Conservation (phyloP, 192 early-diverging fungal species). For the Backusella parvicylindrica region DNA sequence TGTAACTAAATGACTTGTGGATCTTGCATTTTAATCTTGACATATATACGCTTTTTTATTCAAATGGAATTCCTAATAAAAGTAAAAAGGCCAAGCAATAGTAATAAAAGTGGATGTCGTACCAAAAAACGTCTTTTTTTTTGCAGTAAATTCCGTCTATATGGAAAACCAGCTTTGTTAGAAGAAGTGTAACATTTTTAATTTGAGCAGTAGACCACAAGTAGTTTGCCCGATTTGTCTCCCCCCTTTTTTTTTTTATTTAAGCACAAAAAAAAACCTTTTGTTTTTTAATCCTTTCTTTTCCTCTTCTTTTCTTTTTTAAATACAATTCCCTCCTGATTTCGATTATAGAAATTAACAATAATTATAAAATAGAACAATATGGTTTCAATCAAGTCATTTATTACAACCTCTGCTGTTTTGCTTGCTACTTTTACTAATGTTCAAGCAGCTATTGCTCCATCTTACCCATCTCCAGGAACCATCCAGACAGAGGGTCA, state of each 20-base stretch:
- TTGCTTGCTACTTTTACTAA: constrained; percentile 13
- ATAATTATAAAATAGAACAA: not conserved
- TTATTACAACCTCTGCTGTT: not conserved
- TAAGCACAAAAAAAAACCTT: not conserved
- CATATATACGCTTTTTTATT: not conserved
- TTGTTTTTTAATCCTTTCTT: not conserved
- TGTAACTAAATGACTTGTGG: not conserved
- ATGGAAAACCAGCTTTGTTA: not conserved
- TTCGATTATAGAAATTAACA: not conserved
- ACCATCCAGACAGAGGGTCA: constrained; percentile 23
- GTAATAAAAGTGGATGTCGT: not conserved
- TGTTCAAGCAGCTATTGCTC: constrained; percentile 21
- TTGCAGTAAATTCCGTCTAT: not conserved
- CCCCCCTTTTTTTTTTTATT: not conserved
- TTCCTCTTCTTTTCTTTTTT: not conserved
- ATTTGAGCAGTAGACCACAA: constrained; percentile 9
- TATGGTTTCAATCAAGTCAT: constrained; percentile 9
- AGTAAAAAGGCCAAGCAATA: constrained; percentile 3
- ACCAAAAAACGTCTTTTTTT: not conserved
- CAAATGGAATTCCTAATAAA: not conserved
- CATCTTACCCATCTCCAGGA: constrained; percentile 25
- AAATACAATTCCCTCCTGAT: not conserved
- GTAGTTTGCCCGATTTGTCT: constrained; percentile 3
- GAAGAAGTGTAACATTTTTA: not conserved
- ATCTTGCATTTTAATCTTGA: not conserved